Base-by-base conservation (phyloP, 2,329 filamentous ascomycete genomes). In the Simplicillium aogashimaense region DNA sequence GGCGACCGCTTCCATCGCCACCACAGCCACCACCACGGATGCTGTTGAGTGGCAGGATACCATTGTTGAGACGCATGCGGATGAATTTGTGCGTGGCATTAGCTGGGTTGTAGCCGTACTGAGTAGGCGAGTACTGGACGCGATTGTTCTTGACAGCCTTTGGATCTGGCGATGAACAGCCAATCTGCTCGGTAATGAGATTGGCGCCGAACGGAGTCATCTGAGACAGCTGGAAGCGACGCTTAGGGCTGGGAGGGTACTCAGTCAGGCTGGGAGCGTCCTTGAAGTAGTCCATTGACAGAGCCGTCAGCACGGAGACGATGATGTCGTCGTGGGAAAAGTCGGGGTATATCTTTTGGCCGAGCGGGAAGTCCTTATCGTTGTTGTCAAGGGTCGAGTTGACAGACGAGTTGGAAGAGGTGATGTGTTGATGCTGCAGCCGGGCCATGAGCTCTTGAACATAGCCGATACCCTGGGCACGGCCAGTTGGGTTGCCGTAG, bases 251-350 rank as follows among this genome's bases (percentile, higher is more conserved):
- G 4, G 61, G 66, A 15, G 66, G 66, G 47, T 53, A 68, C 36
- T 61, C 47, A 1, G 54, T 60, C 12, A 71, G 51, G 36, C 52
- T 56, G 2, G 69, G 67, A 2, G 68, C 50, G 9, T 70, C 64
- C 16, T 63, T 63, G 57, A 76, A 69, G 49, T 76, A 74, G 46
- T 76, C 68, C 17, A 78, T 46, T 11, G 67, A 70, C 53, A 76
- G 62, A 3, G 72, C 71, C 2, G 46, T 46, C 12, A 48, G 40
- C 12, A 37, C 44, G 25, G 46, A 46, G 33, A 74, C 75, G 74
- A 92, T 84, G 53, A 83, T 80, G 54, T 88, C 90, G 55, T 92
- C 86, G 58, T 92, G 86, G 42, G 78, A 83, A 56, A 92, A 92
- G 60, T 92, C 86, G 1, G 84, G 85, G 51, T 87, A 92, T 1